phyloP scores from a whole-genome alignment of 768 basidiomycete genomes.

The Lentinula sp. region DNA sequence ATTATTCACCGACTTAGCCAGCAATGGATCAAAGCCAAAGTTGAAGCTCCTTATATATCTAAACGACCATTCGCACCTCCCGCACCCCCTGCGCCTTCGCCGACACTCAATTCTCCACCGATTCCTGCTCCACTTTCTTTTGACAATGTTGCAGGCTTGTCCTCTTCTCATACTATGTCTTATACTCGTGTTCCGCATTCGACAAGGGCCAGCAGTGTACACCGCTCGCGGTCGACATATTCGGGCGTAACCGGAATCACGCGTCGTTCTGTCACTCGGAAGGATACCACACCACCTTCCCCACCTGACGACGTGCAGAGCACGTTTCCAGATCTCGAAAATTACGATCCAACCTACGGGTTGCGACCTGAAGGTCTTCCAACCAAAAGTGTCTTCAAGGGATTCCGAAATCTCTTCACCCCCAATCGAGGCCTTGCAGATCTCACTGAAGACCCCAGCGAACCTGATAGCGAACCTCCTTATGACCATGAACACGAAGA shows the following conservation, averaged over 20 bases:
- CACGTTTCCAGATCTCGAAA: constrained; percentile 52
- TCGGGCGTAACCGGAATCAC: constrained; percentile 35
- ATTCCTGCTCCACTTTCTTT: constrained; percentile 31
- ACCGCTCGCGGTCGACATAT: constrained; percentile 30
- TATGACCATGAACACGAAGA: constrained; percentile 21
- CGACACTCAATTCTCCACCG: constrained; percentile 19
- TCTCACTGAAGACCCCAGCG: constrained; percentile 61
- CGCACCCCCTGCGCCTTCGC: constrained; percentile 9
- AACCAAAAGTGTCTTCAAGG: constrained; percentile 72
- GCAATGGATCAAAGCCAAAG: constrained; percentile 92
- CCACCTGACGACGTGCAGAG: constrained; percentile 15
- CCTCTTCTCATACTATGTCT: constrained; percentile 3
- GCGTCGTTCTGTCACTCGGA: constrained; percentile 18
- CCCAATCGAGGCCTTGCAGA: constrained; percentile 70
- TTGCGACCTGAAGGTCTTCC: constrained; percentile 89
- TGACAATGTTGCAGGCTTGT: constrained; percentile 12
- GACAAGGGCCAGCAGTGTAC: constrained; percentile 5
- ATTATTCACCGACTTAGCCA: constrained; percentile 96
- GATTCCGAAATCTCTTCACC: constrained; percentile 69
- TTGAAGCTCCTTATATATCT: constrained; percentile 82
- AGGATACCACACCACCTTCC: constrained; percentile 12
- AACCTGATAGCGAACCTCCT: constrained; percentile 27
- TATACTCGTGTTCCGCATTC: background rate
- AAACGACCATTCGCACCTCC: constrained; percentile 38
- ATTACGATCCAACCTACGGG: constrained; percentile 95